Conservation (phyloP, 768 basidiomycete species). For the Psilocybe cyanescens region DNA sequence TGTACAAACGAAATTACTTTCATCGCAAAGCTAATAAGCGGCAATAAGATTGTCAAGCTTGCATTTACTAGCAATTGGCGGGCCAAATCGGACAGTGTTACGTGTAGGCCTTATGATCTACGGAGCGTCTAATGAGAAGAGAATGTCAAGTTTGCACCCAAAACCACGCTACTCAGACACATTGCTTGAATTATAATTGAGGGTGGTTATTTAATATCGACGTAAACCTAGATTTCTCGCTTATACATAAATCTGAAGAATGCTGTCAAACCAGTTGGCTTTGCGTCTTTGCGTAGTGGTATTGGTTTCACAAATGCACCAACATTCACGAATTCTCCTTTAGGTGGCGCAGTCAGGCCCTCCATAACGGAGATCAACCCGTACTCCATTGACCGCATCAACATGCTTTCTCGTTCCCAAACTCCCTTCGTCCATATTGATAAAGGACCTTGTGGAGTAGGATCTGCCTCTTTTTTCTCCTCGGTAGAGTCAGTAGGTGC, state of each 20-base stretch:
- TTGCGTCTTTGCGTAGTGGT: neutral
- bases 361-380: slow-evolving; percentile 49
- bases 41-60: no score
- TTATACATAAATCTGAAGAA: neutral
- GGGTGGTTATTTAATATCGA: neutral
- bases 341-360: slow-evolving; percentile 39
- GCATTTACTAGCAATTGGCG: no score
- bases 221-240: neutral
- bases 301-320: slow-evolving; percentile 34
- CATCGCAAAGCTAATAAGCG: no score
- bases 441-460: slow-evolving; percentile 49
- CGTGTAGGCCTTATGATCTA: no score
- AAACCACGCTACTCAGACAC: no score
- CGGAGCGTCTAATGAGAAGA: no score
- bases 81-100: no score
- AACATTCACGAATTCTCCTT: slow-evolving; percentile 25
- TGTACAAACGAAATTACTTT: no score
- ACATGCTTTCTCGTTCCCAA: slow-evolving; percentile 67
- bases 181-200: neutral
- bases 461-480: slow-evolving; percentile 23
- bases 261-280: neutral
- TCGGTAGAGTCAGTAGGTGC: slow-evolving; percentile 25
- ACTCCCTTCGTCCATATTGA: slow-evolving; percentile 73
- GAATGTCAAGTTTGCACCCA: no score
- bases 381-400: slow-evolving; percentile 64